These are phyloP conservation scores for Hyaloperonospora brassicae DNA, from an alignment of 352 stramenopile genomes.

Conservation along the genomic window DNA sequence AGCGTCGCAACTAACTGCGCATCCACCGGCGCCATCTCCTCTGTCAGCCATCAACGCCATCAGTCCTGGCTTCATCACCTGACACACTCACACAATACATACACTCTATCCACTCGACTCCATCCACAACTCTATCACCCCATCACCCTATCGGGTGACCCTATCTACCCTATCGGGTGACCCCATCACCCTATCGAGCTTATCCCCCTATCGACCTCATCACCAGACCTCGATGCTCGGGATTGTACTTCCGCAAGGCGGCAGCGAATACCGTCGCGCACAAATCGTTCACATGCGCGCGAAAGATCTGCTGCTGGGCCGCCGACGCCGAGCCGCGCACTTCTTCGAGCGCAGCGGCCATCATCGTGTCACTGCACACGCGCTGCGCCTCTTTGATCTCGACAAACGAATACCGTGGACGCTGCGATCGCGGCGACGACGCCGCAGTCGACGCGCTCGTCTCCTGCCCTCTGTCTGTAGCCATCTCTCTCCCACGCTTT, in stretches of 20 bases:
- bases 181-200: constrained; percentile 1
- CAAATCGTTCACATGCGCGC: constrained; percentile 62
- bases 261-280: constrained; percentile 66
- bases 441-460: background rate
- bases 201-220: no score
- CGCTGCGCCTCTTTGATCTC: constrained; percentile 75
- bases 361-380: constrained; percentile 51
- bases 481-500: no score
- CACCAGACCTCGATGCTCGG: constrained; percentile 40
- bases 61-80: no score
- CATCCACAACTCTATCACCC: background rate
- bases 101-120: background rate
- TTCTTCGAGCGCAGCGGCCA: constrained; percentile 36
- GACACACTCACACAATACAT: background rate
- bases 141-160: background rate
- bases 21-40: constrained; percentile 59
- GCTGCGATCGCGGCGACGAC: background rate
- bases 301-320: constrained; percentile 68
- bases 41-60: constrained; percentile 15
- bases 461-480: constrained; percentile 14
- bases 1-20: constrained; percentile 33
- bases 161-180: background rate
- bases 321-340: constrained; percentile 37
- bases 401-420: constrained; percentile 52
- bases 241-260: constrained; percentile 63